Percentiles rank a stretch among this genome's conserved stretches.
phyloP scores from a whole-genome alignment of 768 basidiomycete genomes.

The Trametes elegans region DNA sequence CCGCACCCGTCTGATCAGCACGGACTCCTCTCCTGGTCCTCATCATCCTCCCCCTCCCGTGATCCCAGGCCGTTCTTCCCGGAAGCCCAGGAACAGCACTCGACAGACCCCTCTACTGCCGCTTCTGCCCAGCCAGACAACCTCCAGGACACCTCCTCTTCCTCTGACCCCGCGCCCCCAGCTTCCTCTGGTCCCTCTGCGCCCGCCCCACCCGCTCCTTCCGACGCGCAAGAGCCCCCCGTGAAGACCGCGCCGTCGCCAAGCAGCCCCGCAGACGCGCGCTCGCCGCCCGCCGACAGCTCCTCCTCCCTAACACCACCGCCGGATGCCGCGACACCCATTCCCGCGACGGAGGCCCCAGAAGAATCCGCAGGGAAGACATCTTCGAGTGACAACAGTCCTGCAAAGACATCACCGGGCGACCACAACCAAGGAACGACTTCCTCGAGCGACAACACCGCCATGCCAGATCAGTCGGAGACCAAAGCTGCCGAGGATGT shows the following conservation, averaged over 20 bases:
- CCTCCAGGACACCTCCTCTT: not conserved
- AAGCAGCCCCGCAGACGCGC: conserved; percentile 21
- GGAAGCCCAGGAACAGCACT: conserved; percentile 18
- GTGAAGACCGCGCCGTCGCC: conserved; percentile 20
- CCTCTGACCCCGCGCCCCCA: conserved; percentile 5
- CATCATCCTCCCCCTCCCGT: conserved; percentile 27
- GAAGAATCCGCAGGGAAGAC: conserved; percentile 15
- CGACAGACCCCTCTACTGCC: conserved; percentile 2
- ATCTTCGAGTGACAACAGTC: conserved; percentile 12
- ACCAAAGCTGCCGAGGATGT: conserved; percentile 30
- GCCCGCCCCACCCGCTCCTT: conserved; percentile 9
- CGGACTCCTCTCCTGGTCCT: conserved; percentile 26
- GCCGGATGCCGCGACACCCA: conserved; percentile 23
- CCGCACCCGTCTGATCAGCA: conserved; percentile 28
- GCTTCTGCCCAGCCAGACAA: conserved; percentile 8
- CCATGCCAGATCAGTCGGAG: conserved; percentile 36
- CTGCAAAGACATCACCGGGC: no score
- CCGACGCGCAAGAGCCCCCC: conserved; percentile 16
- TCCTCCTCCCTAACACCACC: conserved; percentile 30
- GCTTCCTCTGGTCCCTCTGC: conserved; percentile 5
- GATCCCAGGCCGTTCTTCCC: conserved; percentile 23
- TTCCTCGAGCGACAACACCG: conserved; percentile 19
- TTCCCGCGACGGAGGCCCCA: conserved; percentile 7
- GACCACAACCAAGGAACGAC: no score
- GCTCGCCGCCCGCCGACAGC: conserved; percentile 25